Conservation (phyloP, 805 yeast species). For the Cyberlindnera galapagoensis region DNA sequence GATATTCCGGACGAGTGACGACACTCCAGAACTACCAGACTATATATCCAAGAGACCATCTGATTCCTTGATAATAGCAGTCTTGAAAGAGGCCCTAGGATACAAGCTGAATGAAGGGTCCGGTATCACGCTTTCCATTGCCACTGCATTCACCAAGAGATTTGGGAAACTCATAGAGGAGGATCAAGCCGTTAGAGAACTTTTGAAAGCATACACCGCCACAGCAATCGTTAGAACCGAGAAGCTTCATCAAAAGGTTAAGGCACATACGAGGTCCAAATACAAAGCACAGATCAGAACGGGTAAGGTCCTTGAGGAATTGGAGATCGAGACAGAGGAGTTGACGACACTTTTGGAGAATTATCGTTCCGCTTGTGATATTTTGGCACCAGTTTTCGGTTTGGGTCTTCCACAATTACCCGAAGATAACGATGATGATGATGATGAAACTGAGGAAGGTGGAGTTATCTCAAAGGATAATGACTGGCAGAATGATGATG, state of each 20-base stretch:
- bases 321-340: conserved; percentile 30
- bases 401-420: conserved; percentile 32
- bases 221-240: conserved; percentile 34
- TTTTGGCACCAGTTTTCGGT: conserved; percentile 36
- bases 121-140: conserved; percentile 32
- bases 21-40: conserved; percentile 39
- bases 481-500: conserved; percentile 63
- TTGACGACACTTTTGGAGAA: conserved; percentile 34
- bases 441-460: conserved; percentile 19
- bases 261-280: conserved; percentile 32
- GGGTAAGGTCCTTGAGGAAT: conserved; percentile 45
- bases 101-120: conserved; percentile 27
- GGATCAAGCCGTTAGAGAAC: conserved; percentile 21
- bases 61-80: conserved; percentile 35
- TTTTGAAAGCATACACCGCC: conserved; percentile 37
- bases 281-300: conserved; percentile 56
- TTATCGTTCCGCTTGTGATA: conserved; percentile 36
- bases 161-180: conserved; percentile 31
- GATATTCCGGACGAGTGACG: conserved; percentile 41
- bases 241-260: conserved; percentile 30
- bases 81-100: conserved; percentile 39
- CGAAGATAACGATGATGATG: conserved; percentile 23
- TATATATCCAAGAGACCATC: conserved; percentile 32
- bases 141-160: conserved; percentile 43
- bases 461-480: conserved; percentile 25